Percentiles rank a stretch among this genome's conserved stretches.
These are phyloP conservation scores for Rhododendron molle DNA, from an alignment of 148 eudicot genomes.

Conservation along the genomic window DNA sequence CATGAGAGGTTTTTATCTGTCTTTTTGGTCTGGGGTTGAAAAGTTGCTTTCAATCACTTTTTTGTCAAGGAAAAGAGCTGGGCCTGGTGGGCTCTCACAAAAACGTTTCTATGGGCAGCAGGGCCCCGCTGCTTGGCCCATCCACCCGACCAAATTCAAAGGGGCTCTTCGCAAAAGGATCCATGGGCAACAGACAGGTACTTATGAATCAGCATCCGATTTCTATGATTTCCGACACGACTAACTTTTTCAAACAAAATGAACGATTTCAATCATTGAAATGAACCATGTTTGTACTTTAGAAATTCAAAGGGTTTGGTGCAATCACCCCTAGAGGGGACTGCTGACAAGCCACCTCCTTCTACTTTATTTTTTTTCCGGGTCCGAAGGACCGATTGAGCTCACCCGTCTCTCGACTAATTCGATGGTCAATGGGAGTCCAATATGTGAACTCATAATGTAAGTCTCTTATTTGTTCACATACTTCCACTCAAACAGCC, in stretches of 20 bases:
- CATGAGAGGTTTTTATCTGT: neutral
- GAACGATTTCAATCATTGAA: too few relatives aligned
- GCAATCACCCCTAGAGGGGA: too few relatives aligned
- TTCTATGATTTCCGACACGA: too few relatives aligned
- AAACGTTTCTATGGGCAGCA: neutral
- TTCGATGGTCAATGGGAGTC: neutral
- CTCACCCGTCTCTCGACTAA: too few relatives aligned
- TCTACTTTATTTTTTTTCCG: neutral
- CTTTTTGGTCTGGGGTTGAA: neutral
- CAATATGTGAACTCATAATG: neutral
- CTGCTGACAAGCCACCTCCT: too few relatives aligned
- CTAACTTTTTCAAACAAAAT: too few relatives aligned
- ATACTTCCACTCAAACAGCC: neutral
- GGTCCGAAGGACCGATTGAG: neutral
- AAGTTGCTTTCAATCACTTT: neutral
- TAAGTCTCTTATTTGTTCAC: neutral
- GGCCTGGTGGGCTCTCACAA: neutral
- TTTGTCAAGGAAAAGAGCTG: neutral
- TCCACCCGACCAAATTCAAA: neutral
- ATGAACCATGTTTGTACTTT: too few relatives aligned
- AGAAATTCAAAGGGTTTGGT: too few relatives aligned
- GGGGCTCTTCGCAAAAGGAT: neutral
- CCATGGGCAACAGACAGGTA: neutral
- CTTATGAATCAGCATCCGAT: neutral
- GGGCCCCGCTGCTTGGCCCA: neutral